These are phyloP conservation scores for Sclerotinia borealis DNA, from an alignment of 2,329 filamentous ascomycete genomes.

Conservation along the genomic window DNA sequence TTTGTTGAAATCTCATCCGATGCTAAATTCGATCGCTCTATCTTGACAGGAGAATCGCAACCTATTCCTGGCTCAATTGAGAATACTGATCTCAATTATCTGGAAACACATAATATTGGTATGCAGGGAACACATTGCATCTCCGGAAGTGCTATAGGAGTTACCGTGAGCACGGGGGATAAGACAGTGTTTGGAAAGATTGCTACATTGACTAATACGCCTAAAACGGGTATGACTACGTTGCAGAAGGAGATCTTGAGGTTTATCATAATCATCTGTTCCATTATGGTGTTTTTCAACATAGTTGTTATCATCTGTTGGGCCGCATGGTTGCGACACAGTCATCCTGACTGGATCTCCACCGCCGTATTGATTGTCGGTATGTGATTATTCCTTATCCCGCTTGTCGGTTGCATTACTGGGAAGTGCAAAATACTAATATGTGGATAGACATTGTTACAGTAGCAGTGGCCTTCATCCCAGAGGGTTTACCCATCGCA, in stretches of 20 bases:
- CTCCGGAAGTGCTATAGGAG: conserved; percentile 57
- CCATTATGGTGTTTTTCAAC: conserved; percentile 60
- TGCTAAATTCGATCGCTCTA: conserved; percentile 65
- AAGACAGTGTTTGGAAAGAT: conserved; percentile 69
- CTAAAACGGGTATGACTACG: conserved; percentile 59
- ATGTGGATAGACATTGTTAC: conserved; percentile 4
- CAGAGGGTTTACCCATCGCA: conserved; percentile 65
- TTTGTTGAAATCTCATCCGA: conserved; percentile 63
- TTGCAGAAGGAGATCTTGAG: conserved; percentile 66
- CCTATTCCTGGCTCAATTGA: conserved; percentile 57
- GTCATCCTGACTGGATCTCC: conserved; percentile 63
- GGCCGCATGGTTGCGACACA: conserved; percentile 59
- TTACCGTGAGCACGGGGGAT: conserved; percentile 67
- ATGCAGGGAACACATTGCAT: conserved; percentile 74
- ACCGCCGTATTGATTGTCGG: conserved; percentile 63
- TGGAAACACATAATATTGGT: conserved; percentile 69
- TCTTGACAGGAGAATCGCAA: conserved; percentile 65
- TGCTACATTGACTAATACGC: conserved; percentile 62
- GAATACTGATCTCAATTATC: conserved; percentile 63
- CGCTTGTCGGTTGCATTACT: conserved; percentile 39
- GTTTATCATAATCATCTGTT: conserved; percentile 64
- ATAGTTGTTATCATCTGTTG: conserved; percentile 60
- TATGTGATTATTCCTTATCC: conserved; percentile 46
- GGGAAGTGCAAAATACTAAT: background rate
- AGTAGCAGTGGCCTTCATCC: conserved; percentile 61